A percentile compares a stretch with the other conserved stretches of the same genome.
phyloP scores from a whole-genome alignment of 352 stramenopile species.

The Blastocystis sp. region DNA sequence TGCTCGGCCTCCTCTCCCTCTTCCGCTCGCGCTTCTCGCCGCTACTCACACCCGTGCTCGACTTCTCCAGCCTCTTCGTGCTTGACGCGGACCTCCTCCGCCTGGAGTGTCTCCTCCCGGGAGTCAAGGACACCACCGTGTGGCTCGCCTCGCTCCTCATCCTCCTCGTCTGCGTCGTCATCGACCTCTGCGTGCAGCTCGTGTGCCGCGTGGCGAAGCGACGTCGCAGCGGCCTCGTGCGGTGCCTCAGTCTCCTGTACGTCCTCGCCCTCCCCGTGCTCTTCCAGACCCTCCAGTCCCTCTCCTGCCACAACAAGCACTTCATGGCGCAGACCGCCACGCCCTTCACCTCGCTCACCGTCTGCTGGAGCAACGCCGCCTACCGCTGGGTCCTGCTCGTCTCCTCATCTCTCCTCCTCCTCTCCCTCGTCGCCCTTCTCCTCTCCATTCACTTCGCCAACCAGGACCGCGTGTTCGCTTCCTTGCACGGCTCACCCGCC shows the following conservation, averaged over 20 bases:
- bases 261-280: constrained; percentile 12
- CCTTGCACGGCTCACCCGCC: neutral
- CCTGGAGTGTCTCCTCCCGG: constrained; percentile 14
- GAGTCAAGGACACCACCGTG: neutral
- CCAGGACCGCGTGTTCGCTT: neutral
- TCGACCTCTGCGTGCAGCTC: neutral
- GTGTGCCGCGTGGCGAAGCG: neutral
- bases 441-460: neutral
- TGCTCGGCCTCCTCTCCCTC: constrained; percentile 15
- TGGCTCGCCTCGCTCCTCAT: constrained; percentile 2
- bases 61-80: constrained; percentile 47
- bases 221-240: neutral
- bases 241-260: neutral
- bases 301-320: constrained; percentile 54
- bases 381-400: constrained; percentile 7
- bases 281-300: constrained; percentile 27
- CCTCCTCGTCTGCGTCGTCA: neutral
- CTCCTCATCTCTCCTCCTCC: neutral
- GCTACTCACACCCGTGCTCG: neutral
- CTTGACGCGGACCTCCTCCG: constrained; percentile 32
- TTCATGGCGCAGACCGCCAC: neutral
- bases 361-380: neutral
- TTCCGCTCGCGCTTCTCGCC: constrained; percentile 35
- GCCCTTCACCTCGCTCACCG: neutral
- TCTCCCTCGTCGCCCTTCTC: neutral